Evolutionary conservation across 106 monocot genomes (phyloP).

Genomic region (Phalaenopsis aphrodite): DNA sequence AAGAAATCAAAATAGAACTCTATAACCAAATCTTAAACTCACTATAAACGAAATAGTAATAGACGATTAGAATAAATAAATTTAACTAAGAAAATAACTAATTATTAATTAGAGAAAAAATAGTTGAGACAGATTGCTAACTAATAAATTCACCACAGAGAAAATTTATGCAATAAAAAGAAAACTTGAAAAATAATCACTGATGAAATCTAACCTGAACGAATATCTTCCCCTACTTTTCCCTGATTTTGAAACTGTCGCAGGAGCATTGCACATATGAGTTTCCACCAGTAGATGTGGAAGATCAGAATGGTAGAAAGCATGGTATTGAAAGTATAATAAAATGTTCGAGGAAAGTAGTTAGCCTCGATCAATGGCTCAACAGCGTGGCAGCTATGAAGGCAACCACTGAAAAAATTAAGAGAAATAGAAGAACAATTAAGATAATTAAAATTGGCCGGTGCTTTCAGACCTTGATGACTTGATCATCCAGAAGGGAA

Average conservation of each 20-base stretch:
- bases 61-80: no score
- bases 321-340: slow-evolving; percentile 82
- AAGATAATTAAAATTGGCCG: not conserved
- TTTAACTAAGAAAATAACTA: no score
- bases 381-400: slow-evolving; percentile 51
- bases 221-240: slow-evolving; percentile 88
- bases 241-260: slow-evolving; percentile 68
- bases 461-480: slow-evolving; percentile 45
- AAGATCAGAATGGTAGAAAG: slow-evolving; percentile 67
- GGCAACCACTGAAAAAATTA: slow-evolving; percentile 8
- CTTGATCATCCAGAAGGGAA: slow-evolving; percentile 89
- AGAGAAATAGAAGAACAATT: not conserved
- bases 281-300: slow-evolving; percentile 93
- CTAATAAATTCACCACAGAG: no score
- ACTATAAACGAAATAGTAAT: no score
- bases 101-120: no score
- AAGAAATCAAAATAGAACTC: not conserved
- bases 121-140: no score
- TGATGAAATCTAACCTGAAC: slow-evolving; percentile 55
- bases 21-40: no score
- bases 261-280: slow-evolving; percentile 74
- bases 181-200: not conserved
- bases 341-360: slow-evolving; percentile 33
- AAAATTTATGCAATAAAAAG: not conserved
- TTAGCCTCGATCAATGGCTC: slow-evolving; percentile 19